These are phyloP conservation scores for Didymella sp. DNA, from an alignment of 2,329 filamentous ascomycete genomes.

Conservation along the genomic window DNA sequence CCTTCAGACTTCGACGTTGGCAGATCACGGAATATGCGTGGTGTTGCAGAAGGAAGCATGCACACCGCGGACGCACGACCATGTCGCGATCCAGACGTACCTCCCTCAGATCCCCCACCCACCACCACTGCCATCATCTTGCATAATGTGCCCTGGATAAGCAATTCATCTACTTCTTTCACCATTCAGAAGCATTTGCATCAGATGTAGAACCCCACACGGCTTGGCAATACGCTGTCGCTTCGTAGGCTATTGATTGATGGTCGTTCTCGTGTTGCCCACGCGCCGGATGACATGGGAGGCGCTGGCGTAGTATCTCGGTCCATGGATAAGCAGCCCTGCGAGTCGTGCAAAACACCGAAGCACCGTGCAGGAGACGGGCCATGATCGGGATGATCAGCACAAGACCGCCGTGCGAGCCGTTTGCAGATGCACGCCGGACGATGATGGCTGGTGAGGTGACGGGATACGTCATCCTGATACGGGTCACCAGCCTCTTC, in stretches of 20 bases:
- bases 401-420: slow-evolving; percentile 6
- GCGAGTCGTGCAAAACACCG: neutral
- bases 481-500: slow-evolving; percentile 14
- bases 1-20: slow-evolving; percentile 1
- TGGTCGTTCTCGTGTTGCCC: slow-evolving; percentile 10
- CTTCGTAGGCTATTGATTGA: slow-evolving; percentile 11
- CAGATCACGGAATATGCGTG: slow-evolving; percentile 7
- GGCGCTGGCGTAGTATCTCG: slow-evolving; percentile 11
- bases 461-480: slow-evolving; percentile 17
- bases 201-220: neutral
- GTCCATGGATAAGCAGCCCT: slow-evolving; percentile 3
- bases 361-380: slow-evolving; percentile 1
- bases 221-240: slow-evolving; percentile 18
- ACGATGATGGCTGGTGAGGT: neutral
- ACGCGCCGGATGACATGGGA: slow-evolving; percentile 17
- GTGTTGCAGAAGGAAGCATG: neutral
- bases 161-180: neutral
- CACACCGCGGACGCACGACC: slow-evolving; percentile 8
- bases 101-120: slow-evolving; percentile 3
- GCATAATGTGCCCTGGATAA: slow-evolving; percentile 12
- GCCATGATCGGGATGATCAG: slow-evolving; percentile 5
- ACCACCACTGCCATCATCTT: slow-evolving; percentile 5
- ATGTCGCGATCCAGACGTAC: slow-evolving; percentile 3
- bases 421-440: slow-evolving; percentile 7
- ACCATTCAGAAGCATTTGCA: neutral